Evolutionary conservation across 768 basidiomycete genomes (phyloP).

Genomic region (Tulasnella sp.): DNA sequence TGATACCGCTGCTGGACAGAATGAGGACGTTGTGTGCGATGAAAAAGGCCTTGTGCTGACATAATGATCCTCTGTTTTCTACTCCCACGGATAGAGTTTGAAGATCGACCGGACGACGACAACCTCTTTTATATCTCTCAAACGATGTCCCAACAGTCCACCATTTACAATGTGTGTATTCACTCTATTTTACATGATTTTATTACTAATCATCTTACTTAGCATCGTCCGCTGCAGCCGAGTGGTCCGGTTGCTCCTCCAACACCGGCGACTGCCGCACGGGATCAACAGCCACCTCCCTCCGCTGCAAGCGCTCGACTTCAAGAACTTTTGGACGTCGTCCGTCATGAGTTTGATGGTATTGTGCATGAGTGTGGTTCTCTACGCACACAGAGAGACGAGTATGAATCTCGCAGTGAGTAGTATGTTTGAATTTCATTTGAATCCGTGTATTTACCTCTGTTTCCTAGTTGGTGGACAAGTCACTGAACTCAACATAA

Average conservation of each 20-base stretch:
- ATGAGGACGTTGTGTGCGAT: too few relatives aligned
- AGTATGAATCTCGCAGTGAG: constrained; percentile 80
- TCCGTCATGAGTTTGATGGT: constrained; percentile 74
- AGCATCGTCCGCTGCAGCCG: constrained; percentile 35
- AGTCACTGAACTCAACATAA: constrained; percentile 79
- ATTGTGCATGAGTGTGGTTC: constrained; percentile 53
- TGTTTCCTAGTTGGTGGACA: constrained; percentile 50
- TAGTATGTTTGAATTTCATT: constrained; percentile 14
- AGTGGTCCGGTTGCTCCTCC: constrained; percentile 25
- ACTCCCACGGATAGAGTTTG: too few relatives aligned
- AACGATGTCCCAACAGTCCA: too few relatives aligned
- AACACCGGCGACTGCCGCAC: constrained; percentile 7
- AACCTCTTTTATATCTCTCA: too few relatives aligned
- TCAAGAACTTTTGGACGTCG: constrained; percentile 65
- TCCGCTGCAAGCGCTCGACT: constrained; percentile 32
- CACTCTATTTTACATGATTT: too few relatives aligned
- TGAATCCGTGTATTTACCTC: not conserved
- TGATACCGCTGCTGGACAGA: too few relatives aligned
- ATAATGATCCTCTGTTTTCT: too few relatives aligned
- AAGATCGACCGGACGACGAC: too few relatives aligned
- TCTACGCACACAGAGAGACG: constrained; percentile 68
- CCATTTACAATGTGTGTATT: too few relatives aligned
- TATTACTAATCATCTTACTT: not conserved
- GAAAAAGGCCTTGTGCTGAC: too few relatives aligned
- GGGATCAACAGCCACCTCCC: not conserved